These are phyloP conservation scores for Colletotrichum caudatum DNA, from an alignment of 2,329 filamentous ascomycete genomes.

Conservation along the genomic window DNA sequence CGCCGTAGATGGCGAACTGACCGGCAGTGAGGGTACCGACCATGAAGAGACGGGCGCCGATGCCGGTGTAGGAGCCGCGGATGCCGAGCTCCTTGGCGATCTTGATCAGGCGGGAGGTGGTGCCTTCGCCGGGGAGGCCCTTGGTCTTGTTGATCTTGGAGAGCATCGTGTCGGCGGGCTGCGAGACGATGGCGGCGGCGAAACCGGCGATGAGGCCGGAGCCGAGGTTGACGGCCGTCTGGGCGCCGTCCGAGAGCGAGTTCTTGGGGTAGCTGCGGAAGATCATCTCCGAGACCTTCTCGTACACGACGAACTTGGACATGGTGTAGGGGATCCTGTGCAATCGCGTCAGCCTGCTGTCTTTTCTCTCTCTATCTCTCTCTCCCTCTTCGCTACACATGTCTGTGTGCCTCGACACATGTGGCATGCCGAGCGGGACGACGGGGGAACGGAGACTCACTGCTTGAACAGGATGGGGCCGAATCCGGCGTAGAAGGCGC, in stretches of 20 bases:
- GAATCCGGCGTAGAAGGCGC: slow-evolving; percentile 92
- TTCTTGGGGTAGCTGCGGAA: slow-evolving; percentile 79
- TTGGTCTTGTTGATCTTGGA: slow-evolving; percentile 97
- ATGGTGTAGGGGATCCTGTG: slow-evolving; percentile 89
- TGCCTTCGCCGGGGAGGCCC: slow-evolving; percentile 87
- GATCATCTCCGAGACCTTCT: slow-evolving; percentile 84
- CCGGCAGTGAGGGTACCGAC: slow-evolving; percentile 80
- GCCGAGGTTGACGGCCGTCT: slow-evolving; percentile 84
- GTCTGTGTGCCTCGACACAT: too few relatives aligned
- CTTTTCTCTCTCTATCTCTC: neutral
- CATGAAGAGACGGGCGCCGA: slow-evolving; percentile 76
- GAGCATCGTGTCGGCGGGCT: slow-evolving; percentile 94
- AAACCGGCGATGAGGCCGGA: slow-evolving; percentile 72
- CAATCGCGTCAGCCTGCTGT: slow-evolving; percentile 8
- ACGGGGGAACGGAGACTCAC: slow-evolving; percentile 55
- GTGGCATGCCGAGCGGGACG: too few relatives aligned
- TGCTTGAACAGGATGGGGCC: slow-evolving; percentile 88
- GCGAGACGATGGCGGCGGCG: slow-evolving; percentile 86
- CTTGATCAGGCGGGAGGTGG: slow-evolving; percentile 84
- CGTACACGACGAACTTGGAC: slow-evolving; percentile 95
- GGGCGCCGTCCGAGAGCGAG: slow-evolving; percentile 72
- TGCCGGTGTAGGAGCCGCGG: slow-evolving; percentile 82
- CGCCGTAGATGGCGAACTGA: slow-evolving; percentile 92
- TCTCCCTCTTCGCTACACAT: too few relatives aligned
- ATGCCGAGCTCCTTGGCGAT: slow-evolving; percentile 88